Base-by-base conservation (phyloP, 2,329 filamentous ascomycete species). In the Ceratocystis destructans region DNA sequence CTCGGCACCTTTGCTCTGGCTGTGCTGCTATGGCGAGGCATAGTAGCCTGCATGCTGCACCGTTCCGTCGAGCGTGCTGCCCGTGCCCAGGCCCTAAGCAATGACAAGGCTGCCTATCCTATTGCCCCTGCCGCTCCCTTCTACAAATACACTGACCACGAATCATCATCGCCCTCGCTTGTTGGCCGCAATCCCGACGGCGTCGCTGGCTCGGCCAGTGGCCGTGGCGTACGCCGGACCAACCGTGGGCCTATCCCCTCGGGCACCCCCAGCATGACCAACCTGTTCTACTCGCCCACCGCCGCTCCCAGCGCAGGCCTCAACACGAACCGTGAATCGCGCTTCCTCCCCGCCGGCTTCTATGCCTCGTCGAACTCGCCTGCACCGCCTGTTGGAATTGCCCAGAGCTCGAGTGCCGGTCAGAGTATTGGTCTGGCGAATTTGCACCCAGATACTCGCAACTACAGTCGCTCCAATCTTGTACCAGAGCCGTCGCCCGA, bases 271-370 rank as follows among this genome's bases (percentile, higher is more conserved):
- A 88, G 83, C 72, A 79, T 82, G 71, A 84, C 84, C 46, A 89
- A 87, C 69, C 80, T 97, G 17, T 99, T 99, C 82, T 99, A 96
- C 79, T 96, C 91, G 6, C 94, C 94, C 0, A 97, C 94, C 0
- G 92, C 92, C 1, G 84, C 83, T 53, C 79, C 83, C 6, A 78
- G 89, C 1, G 88, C 87, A 15, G 84, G 83, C 48, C 77, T 80
- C 15, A 79, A 80, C 67, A 79, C 80, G 63, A 83, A 83, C 70
- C 87, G 92, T 64, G 84, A 83, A 68, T 96, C 90, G 1, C 80
- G 80, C n/a, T 96, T 93, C 73, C 80, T 96, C 22, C 93, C 93
- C 17, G 87, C 93, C 2, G 93, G 93, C 1, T 96, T 96, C 77
- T 97, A 97, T 73, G 87, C 90, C 41, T 83, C 89, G 4, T 83